Evolutionary conservation across 495 filamentous ascomycete genomes (phyloP), one percentile per base, ranked within the genome.

Genomic region (Xylaria castorea): DNA sequence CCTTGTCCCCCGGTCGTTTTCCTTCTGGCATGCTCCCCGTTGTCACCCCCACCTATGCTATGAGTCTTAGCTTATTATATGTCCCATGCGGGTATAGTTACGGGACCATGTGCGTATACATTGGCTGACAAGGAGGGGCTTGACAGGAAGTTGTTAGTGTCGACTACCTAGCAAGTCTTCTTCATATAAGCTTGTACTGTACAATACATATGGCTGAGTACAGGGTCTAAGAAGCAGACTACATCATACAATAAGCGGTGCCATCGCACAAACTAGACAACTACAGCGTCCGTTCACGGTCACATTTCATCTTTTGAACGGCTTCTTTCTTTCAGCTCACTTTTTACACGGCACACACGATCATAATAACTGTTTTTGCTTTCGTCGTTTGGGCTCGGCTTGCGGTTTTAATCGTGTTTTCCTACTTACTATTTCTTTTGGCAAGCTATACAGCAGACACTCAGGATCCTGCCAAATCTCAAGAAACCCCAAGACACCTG

Each of bases 21-120:
- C 27, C 12, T 70, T 48, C 53, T 48, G 55, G 57, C 67, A 40
- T 70, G 67, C 36, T 70, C 66, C 66, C 66, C 48, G 66, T 70
- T 34, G 46, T 38, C 20, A 30, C 67, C 67, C 53, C 67, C 67
- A 70, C 67, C 53, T 46, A 40, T 36, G 40, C 55, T 36, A 34
- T 38, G 40, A 70, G 53, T 38, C 40, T 25, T 40, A 70, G 67
- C 67, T 70, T 70, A 70, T 70, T 70, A 70, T 70, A 70, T 11
- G 67, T 62, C 55, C 67, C 55, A 61, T 70, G 67, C 53, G 34
- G 67, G 25, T 36, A 61, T 70, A 70, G 67, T 70, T 70, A 36
- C 67, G 67, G 67, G 48, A 60, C 66, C 66, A 70, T 70, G 67
- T 62, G 67, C 67, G 55, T 70, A 64, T 44, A 34, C 61, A 70